Evolutionary conservation across 495 filamentous ascomycete species (phyloP), one percentile per base, ranked within the genome.

Genomic region (Xylaria sp.): DNA sequence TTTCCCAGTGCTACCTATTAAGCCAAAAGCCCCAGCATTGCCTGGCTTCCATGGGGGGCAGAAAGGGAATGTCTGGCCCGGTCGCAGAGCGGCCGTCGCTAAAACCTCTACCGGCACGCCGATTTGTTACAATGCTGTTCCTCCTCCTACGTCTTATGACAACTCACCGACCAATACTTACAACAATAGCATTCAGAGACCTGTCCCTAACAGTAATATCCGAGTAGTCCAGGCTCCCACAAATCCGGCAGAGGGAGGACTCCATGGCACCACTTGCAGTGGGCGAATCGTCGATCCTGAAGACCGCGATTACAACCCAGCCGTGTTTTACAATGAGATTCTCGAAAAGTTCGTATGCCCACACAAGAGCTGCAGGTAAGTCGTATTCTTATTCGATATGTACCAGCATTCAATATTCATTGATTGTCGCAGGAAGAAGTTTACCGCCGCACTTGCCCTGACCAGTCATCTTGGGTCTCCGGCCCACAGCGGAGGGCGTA

Each of bases 331-430:
- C 31, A 72, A 78, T 40, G 21, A 59, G 3, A 69, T 78, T 26
- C 62, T 76, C 3, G 41, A 73, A 3, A 79, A 75, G 58, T 86
- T 75, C 71, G 81, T 77, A 48, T 86, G 84, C 59, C 83, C 82
- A 2, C 69, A 82, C 48, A 72, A 70, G 31, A 78, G 50, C n/a
- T 85, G 82, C 77, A 62, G 58, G 83, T 84, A 75, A 63, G 58
- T 63, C 12, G 8, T n/a, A 29, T 50, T 14, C 78, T 26, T 12
- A 15, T 55, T 21, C 46, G 19, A 50, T 19, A 37, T 55, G 7
- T 65, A n/a, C 19, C 41, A 61, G 21, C 52, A 35, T 53, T 41
- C 37, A 62, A 35, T 35, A 68, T 48, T 64, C 24, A 71, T 55
- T 33, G 44, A 21, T 44, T 33, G 11, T 40, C 12, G 44, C 73